phyloP scores from a whole-genome alignment of 192 early-diverging fungal genomes.

The Coemansia sp. region DNA sequence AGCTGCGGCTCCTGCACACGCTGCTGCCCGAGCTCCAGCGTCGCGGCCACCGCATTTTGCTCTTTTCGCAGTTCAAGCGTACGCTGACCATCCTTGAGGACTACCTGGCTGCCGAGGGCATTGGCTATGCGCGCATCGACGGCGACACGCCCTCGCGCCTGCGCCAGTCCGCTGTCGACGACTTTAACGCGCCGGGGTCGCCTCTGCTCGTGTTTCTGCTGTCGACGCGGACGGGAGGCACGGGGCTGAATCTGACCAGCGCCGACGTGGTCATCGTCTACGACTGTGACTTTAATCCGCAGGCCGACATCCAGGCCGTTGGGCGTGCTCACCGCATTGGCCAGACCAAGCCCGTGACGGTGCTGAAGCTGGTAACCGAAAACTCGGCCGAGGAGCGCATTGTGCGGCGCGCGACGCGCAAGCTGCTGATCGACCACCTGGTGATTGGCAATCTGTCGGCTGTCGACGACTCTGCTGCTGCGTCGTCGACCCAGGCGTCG shows the following conservation, averaged over 20 bases:
- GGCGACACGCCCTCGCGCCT: conserved; percentile 74
- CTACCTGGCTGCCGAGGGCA: conserved; percentile 72
- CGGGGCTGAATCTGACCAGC: conserved; percentile 91
- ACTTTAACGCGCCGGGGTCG: conserved; percentile 88
- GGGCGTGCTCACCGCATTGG: conserved; percentile 95
- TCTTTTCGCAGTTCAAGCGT: conserved; percentile 95
- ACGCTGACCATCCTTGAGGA: conserved; percentile 90
- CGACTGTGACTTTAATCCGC: conserved; percentile 89
- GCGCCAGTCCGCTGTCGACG: conserved; percentile 84
- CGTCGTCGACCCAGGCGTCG: not conserved
- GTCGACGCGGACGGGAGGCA: conserved; percentile 89
- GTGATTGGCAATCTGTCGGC: conserved; percentile 78
- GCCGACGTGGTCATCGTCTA: conserved; percentile 97
- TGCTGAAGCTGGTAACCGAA: conserved; percentile 91
- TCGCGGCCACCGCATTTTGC: conserved; percentile 87
- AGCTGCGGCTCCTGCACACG: conserved; percentile 91
- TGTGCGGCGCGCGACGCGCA: conserved; percentile 88
- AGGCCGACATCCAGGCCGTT: conserved; percentile 94
- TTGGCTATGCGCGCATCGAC: conserved; percentile 82
- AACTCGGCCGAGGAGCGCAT: conserved; percentile 97
- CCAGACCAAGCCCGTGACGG: conserved; percentile 91
- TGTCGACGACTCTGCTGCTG: conserved; percentile 53
- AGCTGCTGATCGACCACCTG: conserved; percentile 95
- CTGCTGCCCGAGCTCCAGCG: conserved; percentile 79
- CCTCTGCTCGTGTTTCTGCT: conserved; percentile 86